Evolutionary conservation across 305 asterid species (phyloP).

Genomic region (Rubia peregrina): DNA sequence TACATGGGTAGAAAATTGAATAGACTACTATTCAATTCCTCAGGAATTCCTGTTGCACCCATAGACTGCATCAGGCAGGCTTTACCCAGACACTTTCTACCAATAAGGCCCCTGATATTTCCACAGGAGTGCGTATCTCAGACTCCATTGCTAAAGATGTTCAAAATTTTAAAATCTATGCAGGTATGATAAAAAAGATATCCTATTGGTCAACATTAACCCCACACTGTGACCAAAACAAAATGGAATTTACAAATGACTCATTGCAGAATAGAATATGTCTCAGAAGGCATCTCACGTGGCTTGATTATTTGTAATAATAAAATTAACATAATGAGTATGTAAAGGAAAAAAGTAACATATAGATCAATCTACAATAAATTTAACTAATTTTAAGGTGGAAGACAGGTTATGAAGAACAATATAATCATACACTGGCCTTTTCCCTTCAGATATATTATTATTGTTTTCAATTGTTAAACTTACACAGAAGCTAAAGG

Average conservation of each 20-base stretch:
- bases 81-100: not conserved
- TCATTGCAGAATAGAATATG: not conserved
- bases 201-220: not conserved
- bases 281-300: not conserved
- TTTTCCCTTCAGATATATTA: not conserved
- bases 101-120: not conserved
- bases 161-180: not conserved
- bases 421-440: constrained; percentile 2
- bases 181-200: not conserved
- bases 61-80: not conserved
- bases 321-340: not conserved
- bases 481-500: not conserved
- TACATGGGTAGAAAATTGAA: not conserved
- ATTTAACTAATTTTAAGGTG: not conserved
- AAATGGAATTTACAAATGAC: not conserved
- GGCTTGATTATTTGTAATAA: not conserved
- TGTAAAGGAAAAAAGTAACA: not conserved
- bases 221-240: not conserved
- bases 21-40: not conserved
- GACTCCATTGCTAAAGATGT: not conserved
- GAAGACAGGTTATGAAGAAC: not conserved
- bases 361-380: not conserved
- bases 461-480: not conserved
- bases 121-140: not conserved
- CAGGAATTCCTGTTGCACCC: not conserved